Base-by-base conservation (phyloP, 306 rosid species). In the Pterocarpus macrocarpus region DNA sequence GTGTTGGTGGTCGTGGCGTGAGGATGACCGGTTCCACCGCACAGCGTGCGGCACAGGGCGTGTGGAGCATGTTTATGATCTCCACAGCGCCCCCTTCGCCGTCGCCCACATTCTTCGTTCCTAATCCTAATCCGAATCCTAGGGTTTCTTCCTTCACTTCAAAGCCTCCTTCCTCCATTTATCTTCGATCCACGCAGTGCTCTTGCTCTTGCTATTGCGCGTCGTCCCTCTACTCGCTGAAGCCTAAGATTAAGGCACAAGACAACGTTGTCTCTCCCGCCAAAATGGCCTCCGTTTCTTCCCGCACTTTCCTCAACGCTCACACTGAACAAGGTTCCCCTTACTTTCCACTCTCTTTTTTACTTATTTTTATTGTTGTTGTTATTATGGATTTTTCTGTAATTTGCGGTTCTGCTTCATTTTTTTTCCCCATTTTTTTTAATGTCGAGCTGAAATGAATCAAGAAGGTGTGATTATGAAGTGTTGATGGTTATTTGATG, bases 251-350 rank as follows among this genome's bases (percentile, higher is more conserved):
- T 35, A 34, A 34, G 76, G 68, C 80, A 0, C 80, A 72, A 43
- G 82, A 81, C 0, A 73, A 28, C 30, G 43, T 87, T 1, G 62
- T 65, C 43, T 57, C 76, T 47, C 53, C 73, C 15, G 1, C 69
- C 7, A 69, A 64, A n/a, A 74, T 78, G 82, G n/a, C 69, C 12
- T 73, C 90, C 12, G 82, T 78, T 47, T 87, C 86, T 34, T 69
- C 88, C 5, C 82, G 86, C 16, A 85, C 80, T 44, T 85, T 87
- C 71, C 90, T 87, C 75, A 58, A 79, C 39, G 86, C 86, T 65
- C 62, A n/a, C 36, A 56, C 76, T 38, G 90, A 87, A 56, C 82
- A 84, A 79, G 90, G 90, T 87, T 69, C 8, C 12, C 7, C 67
- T 55, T 12, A 15, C 0, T 10, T 64, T 9, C 0, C 64, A 8